A percentile compares a stretch with the other conserved stretches of the same genome.
These are phyloP conservation scores for Marasmius tenuissimus DNA, from an alignment of 1,284 basidiomycete species.

Conservation along the genomic window DNA sequence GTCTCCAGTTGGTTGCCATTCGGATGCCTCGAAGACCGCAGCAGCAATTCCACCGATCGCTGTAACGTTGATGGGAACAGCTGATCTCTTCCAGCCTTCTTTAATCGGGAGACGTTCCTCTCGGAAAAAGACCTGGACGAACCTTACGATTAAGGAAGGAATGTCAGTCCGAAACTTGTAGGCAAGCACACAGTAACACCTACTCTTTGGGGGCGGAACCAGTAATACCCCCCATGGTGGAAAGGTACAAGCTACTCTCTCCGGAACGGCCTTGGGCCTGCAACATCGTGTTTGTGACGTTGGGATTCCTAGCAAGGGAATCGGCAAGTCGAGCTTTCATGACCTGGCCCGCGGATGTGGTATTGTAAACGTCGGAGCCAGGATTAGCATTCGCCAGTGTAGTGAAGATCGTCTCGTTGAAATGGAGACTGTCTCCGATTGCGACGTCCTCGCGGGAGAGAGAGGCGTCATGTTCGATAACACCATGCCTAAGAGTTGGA, in stretches of 20 bases:
- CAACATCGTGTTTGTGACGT: not conserved
- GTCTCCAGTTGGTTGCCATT: too few species aligned
- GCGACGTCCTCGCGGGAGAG: slow-evolving; percentile 17
- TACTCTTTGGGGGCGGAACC: slow-evolving; percentile 1
- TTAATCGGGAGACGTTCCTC: slow-evolving; percentile 2
- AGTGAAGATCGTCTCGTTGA: slow-evolving; percentile 12
- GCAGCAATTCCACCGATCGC: too few species aligned
- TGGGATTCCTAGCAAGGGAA: not conserved
- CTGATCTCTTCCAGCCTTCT: not conserved
- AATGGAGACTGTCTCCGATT: slow-evolving; percentile 18
- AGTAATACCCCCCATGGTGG: not conserved
- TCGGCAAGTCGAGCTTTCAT: not conserved
- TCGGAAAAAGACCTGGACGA: slow-evolving; percentile 3
- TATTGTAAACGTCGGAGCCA: not conserved
- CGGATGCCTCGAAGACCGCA: too few species aligned
- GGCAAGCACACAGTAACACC: not conserved
- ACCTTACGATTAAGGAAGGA: not conserved
- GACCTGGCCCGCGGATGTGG: slow-evolving; percentile 5
- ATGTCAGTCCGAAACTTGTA: too few species aligned
- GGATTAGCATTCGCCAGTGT: slow-evolving; percentile 3
- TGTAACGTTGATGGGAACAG: not conserved
- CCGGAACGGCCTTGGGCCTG: not conserved
- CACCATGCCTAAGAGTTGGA: slow-evolving; percentile 14
- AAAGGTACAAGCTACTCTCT: slow-evolving; percentile 2
- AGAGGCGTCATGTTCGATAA: slow-evolving; percentile 24